Evolutionary conservation across 805 yeast genomes (phyloP).

Genomic region (Saccharomycopsis javanensis): DNA sequence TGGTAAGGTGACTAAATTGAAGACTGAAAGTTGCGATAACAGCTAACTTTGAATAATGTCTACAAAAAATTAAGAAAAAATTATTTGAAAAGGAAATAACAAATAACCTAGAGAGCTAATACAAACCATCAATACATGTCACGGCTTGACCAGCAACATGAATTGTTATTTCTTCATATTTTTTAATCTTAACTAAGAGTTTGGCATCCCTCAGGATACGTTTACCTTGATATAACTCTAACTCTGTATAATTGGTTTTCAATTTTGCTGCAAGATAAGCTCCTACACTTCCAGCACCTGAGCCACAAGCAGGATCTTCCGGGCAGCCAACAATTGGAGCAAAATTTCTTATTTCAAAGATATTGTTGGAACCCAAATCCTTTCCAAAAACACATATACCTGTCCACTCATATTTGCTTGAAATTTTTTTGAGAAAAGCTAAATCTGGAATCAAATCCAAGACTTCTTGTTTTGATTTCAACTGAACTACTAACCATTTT

Average conservation of each 20-base stretch:
- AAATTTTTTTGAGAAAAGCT: conserved; percentile 21
- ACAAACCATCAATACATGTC: neutral
- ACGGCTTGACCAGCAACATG: neutral
- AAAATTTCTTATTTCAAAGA: conserved; percentile 35
- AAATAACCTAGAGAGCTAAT: neutral
- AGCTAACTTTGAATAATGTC: neutral
- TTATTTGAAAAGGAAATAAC: neutral
- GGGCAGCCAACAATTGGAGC: conserved; percentile 28
- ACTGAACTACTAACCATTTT: conserved; percentile 32
- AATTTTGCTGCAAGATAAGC: conserved; percentile 20
- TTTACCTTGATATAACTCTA: neutral
- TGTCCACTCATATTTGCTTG: conserved; percentile 20
- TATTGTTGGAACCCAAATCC: neutral
- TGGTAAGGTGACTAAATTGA: neutral
- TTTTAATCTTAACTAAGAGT: neutral
- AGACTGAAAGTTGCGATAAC: neutral
- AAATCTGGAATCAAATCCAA: conserved; percentile 28
- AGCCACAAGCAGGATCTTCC: conserved; percentile 52
- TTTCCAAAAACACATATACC: conserved; percentile 35
- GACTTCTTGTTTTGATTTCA: conserved; percentile 28
- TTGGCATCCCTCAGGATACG: neutral
- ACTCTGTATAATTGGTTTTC: neutral
- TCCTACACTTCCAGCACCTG: conserved; percentile 33
- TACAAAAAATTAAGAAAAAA: neutral
- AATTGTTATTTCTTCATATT: neutral